Percentiles rank a stretch among this genome's conserved stretches.
Evolutionary conservation across 306 rosid species (phyloP).

Genomic region (Crataegus laevigata): DNA sequence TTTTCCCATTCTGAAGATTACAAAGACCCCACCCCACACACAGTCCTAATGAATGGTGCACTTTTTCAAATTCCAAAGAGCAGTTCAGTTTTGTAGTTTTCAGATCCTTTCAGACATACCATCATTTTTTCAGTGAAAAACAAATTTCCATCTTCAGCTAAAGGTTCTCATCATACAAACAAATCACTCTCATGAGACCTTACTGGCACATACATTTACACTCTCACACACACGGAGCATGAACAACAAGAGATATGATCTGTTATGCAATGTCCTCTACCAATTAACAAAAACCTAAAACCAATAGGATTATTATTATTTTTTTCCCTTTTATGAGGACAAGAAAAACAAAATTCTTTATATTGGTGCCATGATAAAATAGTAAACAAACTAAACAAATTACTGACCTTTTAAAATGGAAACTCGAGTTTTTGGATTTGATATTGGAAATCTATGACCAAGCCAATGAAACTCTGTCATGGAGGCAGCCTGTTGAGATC

Average conservation of each 20-base stretch:
- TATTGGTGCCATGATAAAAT: not conserved
- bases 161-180: not conserved
- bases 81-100: not conserved
- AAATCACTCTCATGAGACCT: not conserved
- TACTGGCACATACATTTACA: not conserved
- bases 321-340: not conserved
- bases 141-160: not conserved
- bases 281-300: too few species aligned
- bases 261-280: too few species aligned
- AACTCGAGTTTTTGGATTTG: conserved; percentile 96
- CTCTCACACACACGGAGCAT: not conserved
- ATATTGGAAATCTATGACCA: conserved; percentile 85
- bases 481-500: conserved; percentile 99
- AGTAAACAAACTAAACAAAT: not conserved
- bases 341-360: not conserved
- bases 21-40: not conserved
- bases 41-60: not conserved
- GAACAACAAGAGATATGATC: not conserved
- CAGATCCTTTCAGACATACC: not conserved
- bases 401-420: conserved; percentile 79
- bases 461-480: conserved; percentile 97
- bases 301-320: too few species aligned
- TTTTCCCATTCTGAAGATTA: not conserved
- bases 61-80: not conserved
- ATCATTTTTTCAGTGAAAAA: not conserved